phyloP scores from a whole-genome alignment of 805 yeast species.

The Kodamaea fukazawae region DNA sequence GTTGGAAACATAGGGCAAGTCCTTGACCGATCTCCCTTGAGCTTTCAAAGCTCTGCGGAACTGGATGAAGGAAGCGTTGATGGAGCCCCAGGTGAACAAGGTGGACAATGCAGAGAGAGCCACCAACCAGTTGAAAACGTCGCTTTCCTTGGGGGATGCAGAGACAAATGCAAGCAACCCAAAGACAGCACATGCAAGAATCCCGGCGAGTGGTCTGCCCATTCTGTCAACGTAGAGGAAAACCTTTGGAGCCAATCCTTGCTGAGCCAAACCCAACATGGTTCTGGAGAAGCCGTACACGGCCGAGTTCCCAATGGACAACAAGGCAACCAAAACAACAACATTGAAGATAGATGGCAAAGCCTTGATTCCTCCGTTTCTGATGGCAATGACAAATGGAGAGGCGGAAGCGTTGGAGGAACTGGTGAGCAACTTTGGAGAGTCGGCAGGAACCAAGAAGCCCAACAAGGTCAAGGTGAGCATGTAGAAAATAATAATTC shows the following conservation, averaged over 20 bases:
- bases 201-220: conserved; percentile 42
- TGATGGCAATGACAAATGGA: conserved; percentile 44
- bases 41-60: conserved; percentile 24
- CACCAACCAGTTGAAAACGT: conserved; percentile 33
- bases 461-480: conserved; percentile 39
- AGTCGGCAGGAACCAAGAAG: conserved; percentile 36
- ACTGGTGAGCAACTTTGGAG: conserved; percentile 23
- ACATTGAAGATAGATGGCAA: conserved; percentile 45
- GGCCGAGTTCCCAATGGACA: conserved; percentile 43
- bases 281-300: conserved; percentile 45
- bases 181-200: conserved; percentile 29
- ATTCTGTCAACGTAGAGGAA: conserved; percentile 37
- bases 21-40: conserved; percentile 39
- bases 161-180: conserved; percentile 41
- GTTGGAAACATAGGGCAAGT: conserved; percentile 53
- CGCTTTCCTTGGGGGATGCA: conserved; percentile 36
- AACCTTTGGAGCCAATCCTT: conserved; percentile 37
- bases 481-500: conserved; percentile 41
- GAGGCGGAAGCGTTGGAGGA: conserved; percentile 35
- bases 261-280: conserved; percentile 38
- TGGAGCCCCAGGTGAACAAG: conserved; percentile 28
- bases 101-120: conserved; percentile 27
- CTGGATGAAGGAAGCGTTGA: conserved; percentile 22
- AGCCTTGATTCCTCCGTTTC: conserved; percentile 39
- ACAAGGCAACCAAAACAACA: conserved; percentile 38